phyloP scores from a whole-genome alignment of 1,284 basidiomycete genomes.

The Erythrobasidium hasegawianum region DNA sequence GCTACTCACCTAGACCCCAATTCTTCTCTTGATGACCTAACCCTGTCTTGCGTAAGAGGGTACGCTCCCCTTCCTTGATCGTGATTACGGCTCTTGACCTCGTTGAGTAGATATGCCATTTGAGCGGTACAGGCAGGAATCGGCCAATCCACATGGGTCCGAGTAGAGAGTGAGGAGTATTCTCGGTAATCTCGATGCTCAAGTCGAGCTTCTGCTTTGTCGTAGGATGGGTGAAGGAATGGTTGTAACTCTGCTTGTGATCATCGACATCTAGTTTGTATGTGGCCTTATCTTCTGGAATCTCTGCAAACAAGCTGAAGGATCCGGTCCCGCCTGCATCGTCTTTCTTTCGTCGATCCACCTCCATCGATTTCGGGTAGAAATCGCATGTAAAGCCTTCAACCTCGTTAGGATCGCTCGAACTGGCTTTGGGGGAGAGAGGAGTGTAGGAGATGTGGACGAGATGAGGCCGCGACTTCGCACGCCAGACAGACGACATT shows the following conservation, averaged over 20 bases:
- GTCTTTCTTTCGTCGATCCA: slow-evolving; percentile 2
- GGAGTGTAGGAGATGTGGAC: slow-evolving; percentile 26
- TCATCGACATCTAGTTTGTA: slow-evolving; percentile 14
- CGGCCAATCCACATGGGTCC: slow-evolving; percentile 31
- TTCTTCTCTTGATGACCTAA: slow-evolving; percentile 28
- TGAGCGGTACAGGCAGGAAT: slow-evolving; percentile 28
- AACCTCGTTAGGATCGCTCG: slow-evolving; percentile 5
- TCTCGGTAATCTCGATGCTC: slow-evolving; percentile 2
- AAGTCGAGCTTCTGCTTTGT: slow-evolving; percentile 26
- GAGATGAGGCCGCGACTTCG: slow-evolving; percentile 20
- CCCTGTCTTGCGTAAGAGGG: slow-evolving; percentile 9
- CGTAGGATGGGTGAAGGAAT: slow-evolving; percentile 16
- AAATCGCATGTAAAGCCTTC: slow-evolving; percentile 26
- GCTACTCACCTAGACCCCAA: slow-evolving; percentile 24
- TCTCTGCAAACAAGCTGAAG: slow-evolving; percentile 13
- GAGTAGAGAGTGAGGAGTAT: slow-evolving; percentile 28
- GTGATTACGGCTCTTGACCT: slow-evolving; percentile 4
- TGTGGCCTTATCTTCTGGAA: slow-evolving; percentile 19
- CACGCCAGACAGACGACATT: slow-evolving; percentile 30
- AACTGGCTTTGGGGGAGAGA: not conserved
- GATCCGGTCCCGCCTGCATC: slow-evolving; percentile 13
- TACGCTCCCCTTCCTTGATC: slow-evolving; percentile 11
- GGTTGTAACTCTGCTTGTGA: slow-evolving; percentile 5
- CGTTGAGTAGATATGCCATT: slow-evolving; percentile 32
- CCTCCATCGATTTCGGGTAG: slow-evolving; percentile 12